Evolutionary conservation across 2,329 filamentous ascomycete species (phyloP).

Genomic region (Harringtonia lauricola): DNA sequence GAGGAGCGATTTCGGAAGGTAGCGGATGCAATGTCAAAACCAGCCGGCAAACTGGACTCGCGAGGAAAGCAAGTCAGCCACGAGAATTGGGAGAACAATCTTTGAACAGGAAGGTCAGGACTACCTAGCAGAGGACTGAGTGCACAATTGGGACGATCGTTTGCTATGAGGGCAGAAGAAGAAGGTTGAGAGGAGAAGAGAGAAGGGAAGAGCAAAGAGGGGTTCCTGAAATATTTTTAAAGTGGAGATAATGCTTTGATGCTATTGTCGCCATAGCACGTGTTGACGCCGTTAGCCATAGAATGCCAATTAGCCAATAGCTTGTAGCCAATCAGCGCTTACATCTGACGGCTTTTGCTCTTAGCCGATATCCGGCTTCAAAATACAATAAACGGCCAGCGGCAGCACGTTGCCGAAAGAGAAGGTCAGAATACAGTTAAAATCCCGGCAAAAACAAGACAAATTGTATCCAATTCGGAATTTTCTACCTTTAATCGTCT

Average conservation of each 20-base stretch:
- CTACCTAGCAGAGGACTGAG: neutral
- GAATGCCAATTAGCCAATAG: too few species aligned
- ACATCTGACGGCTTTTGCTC: too few species aligned
- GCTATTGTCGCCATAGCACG: neutral
- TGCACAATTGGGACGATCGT: neutral
- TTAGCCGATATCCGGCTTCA: too few species aligned
- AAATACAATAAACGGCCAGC: too few species aligned
- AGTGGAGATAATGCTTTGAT: neutral
- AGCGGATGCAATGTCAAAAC: neutral
- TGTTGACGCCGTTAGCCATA: neutral
- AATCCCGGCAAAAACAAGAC: too few species aligned
- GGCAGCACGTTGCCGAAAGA: too few species aligned
- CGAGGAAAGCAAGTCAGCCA: neutral
- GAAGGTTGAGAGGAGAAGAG: neutral
- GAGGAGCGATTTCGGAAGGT: conserved; percentile 2
- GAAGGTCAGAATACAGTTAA: too few species aligned
- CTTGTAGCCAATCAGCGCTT: neutral
- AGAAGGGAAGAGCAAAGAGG: neutral
- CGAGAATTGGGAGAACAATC: neutral
- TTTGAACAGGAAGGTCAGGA: neutral
- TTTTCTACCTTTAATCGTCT: too few species aligned
- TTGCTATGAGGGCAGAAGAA: neutral
- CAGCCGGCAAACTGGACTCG: neutral
- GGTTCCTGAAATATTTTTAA: neutral
- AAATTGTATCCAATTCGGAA: too few species aligned